Percentiles rank a stretch among this genome's conserved stretches.
Evolutionary conservation across 2,329 filamentous ascomycete genomes (phyloP).

Genomic region (Sporothrix sp.): DNA sequence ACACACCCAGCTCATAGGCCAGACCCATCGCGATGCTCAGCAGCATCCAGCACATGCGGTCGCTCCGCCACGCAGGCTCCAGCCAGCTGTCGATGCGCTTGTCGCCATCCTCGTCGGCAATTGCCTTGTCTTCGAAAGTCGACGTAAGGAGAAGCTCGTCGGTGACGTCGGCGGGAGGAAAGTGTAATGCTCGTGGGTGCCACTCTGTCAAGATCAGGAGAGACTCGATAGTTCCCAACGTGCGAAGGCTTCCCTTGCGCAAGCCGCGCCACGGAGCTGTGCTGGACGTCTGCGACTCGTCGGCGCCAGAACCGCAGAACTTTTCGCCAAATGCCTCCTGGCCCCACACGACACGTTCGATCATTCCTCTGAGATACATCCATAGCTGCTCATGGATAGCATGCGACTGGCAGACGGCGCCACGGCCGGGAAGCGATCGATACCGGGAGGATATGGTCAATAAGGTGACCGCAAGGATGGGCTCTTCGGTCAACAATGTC

Average conservation of each 20-base stretch:
- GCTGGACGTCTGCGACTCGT: conserved; percentile 53
- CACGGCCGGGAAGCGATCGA: conserved; percentile 67
- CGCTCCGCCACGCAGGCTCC: conserved; percentile 88
- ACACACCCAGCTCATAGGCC: conserved; percentile 89
- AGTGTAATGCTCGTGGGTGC: conserved; percentile 91
- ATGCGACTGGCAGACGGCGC: conserved; percentile 72
- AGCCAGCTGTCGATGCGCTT: conserved; percentile 90
- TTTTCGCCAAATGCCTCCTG: conserved; percentile 92
- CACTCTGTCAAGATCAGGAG: conserved; percentile 92
- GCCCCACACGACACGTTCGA: conserved; percentile 88
- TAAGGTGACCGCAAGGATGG: conserved; percentile 83
- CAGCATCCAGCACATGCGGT: conserved; percentile 97
- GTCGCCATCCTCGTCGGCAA: conserved; percentile 31
- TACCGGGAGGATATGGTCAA: conserved; percentile 87
- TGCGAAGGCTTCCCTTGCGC: conserved; percentile 70
- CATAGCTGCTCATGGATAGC: conserved; percentile 93
- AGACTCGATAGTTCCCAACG: conserved; percentile 87
- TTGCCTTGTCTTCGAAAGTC: conserved; percentile 39
- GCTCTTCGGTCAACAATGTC: conserved; percentile 78
- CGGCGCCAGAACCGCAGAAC: conserved; percentile 63
- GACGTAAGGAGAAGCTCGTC: conserved; percentile 58
- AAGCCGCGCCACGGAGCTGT: conserved; percentile 62
- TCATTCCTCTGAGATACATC: conserved; percentile 90
- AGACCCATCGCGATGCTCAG: conserved; percentile 83
- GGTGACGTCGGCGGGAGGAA: conserved; percentile 70